Conservation (phyloP, 192 early-diverging fungal genomes). For the Coemansia sp. region DNA sequence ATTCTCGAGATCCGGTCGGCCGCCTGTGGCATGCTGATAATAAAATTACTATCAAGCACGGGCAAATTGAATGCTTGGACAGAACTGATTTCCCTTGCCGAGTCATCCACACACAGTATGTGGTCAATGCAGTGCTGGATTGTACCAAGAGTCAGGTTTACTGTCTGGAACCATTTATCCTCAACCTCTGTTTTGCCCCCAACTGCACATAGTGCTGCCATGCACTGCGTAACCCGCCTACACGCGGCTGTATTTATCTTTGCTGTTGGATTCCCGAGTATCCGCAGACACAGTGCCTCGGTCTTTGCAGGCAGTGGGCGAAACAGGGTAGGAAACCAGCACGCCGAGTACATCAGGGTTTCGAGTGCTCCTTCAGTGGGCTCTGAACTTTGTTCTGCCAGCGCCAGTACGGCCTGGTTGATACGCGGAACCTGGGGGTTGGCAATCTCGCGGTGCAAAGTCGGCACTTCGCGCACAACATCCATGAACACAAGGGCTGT, state of each 20-base stretch:
- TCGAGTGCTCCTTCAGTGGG: slow-evolving; percentile 26
- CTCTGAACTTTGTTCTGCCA: slow-evolving; percentile 42
- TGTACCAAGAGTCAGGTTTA: slow-evolving; percentile 34
- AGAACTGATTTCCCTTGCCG: neutral
- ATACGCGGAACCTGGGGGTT: slow-evolving; percentile 44
- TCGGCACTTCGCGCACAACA: slow-evolving; percentile 44
- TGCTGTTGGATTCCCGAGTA: slow-evolving; percentile 19
- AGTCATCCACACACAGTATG: slow-evolving; percentile 26
- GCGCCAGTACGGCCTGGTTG: slow-evolving; percentile 42
- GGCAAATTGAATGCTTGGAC: slow-evolving; percentile 21
- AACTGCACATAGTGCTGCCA: slow-evolving; percentile 31
- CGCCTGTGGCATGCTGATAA: slow-evolving; percentile 43
- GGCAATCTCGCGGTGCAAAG: slow-evolving; percentile 44
- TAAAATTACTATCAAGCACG: slow-evolving; percentile 26
- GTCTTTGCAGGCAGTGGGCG: slow-evolving; percentile 49
- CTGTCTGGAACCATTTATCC: slow-evolving; percentile 49
- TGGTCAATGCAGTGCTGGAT: slow-evolving; percentile 47
- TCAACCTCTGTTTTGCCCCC: slow-evolving; percentile 44
- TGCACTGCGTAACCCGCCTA: slow-evolving; percentile 17
- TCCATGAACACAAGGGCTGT: slow-evolving; percentile 43
- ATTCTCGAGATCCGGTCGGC: slow-evolving; percentile 46
- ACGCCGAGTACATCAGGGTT: slow-evolving; percentile 33
- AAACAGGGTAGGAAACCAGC: slow-evolving; percentile 51
- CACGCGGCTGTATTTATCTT: slow-evolving; percentile 4
- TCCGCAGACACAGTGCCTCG: slow-evolving; percentile 34